These are phyloP conservation scores for Acacia confusa DNA, from an alignment of 306 rosid species.

Conservation along the genomic window DNA sequence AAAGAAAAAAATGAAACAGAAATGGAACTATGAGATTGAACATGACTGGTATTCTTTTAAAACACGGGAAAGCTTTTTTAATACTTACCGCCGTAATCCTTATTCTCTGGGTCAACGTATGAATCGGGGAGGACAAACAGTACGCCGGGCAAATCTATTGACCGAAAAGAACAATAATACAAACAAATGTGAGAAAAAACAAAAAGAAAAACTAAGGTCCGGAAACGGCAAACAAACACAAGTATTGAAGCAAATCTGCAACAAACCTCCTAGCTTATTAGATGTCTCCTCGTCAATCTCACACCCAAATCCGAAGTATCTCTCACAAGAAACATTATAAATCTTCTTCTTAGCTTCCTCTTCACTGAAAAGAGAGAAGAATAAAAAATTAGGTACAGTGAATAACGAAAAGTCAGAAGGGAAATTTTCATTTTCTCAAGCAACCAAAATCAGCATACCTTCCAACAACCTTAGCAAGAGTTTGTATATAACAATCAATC, in stretches of 20 bases:
- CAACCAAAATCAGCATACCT: slow-evolving; percentile 38
- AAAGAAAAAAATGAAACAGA: too few species aligned
- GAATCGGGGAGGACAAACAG: slow-evolving; percentile 76
- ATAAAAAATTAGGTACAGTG: neutral
- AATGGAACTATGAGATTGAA: neutral
- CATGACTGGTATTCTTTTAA: neutral
- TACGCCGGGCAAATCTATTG: slow-evolving; percentile 69
- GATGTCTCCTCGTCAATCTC: slow-evolving; percentile 95
- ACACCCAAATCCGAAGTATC: slow-evolving; percentile 91
- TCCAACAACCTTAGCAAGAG: slow-evolving; percentile 75
- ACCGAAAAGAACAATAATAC: neutral
- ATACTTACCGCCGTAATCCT: slow-evolving; percentile 71
- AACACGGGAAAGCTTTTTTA: neutral
- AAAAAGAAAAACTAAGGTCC: neutral
- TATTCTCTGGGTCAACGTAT: slow-evolving; percentile 66
- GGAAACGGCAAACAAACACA: neutral
- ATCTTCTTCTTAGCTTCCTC: slow-evolving; percentile 95
- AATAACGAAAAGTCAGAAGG: neutral
- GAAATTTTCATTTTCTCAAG: neutral
- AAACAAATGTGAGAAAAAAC: neutral
- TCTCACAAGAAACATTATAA: slow-evolving; percentile 84
- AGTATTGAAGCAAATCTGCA: neutral
- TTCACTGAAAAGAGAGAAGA: slow-evolving; percentile 45
- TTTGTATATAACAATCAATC: slow-evolving; percentile 78
- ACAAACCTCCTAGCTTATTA: slow-evolving; percentile 80